phyloP scores from a whole-genome alignment of 2,329 filamentous ascomycete genomes.

The Aplosporella prunicola region DNA sequence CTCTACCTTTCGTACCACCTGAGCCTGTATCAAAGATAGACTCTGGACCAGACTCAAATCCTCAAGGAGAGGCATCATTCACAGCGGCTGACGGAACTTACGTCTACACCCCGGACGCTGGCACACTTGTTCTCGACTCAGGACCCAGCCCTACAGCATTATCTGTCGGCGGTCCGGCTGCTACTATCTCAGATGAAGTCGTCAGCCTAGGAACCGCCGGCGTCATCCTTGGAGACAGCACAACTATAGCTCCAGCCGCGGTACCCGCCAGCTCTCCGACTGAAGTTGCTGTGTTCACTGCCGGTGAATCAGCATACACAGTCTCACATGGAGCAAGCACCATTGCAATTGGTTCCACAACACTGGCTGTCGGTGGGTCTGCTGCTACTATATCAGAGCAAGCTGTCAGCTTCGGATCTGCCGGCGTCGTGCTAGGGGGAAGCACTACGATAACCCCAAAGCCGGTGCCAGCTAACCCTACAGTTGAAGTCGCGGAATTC shows the following conservation, averaged over 20 bases:
- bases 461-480: no score
- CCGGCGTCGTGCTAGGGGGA: background rate
- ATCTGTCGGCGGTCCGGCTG: background rate
- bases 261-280: no score
- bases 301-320: background rate
- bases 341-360: background rate
- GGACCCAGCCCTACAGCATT: no score
- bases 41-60: no score
- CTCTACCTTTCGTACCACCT: no score
- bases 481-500: no score
- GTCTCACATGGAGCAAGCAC: background rate
- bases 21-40: no score
- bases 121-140: no score
- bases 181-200: background rate
- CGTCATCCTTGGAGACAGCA: background rate
- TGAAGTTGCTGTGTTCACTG: background rate
- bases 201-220: background rate
- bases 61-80: no score
- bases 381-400: background rate
- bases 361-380: background rate
- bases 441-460: background rate
- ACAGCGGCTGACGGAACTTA: no score
- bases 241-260: background rate
- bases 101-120: no score
- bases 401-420: background rate